Percentiles rank a stretch among this genome's conserved stretches.
These are phyloP conservation scores for Syzygium aqueum DNA, from an alignment of 345 rosid species.

Conservation along the genomic window DNA sequence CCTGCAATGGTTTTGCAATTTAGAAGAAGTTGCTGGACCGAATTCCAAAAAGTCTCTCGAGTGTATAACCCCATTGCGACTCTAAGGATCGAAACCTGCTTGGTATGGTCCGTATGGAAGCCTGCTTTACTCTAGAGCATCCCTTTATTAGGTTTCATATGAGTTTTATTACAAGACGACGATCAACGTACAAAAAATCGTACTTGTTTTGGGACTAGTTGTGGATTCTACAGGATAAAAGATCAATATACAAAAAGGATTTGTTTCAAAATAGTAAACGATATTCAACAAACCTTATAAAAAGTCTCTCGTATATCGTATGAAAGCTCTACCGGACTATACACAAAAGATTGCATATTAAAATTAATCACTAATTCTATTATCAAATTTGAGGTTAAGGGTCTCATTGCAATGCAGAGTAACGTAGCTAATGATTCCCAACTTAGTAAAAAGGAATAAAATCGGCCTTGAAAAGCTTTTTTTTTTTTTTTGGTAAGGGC, in stretches of 20 bases:
- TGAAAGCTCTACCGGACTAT: background rate
- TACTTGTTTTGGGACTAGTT: background rate
- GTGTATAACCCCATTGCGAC: background rate
- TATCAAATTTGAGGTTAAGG: background rate
- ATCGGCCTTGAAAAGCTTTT: background rate
- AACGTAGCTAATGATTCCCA: background rate
- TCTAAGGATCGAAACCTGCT: background rate
- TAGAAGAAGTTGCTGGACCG: background rate
- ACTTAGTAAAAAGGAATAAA: background rate
- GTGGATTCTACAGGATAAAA: background rate
- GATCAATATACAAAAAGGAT: background rate
- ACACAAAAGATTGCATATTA: background rate
- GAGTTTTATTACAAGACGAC: background rate
- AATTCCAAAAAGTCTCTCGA: background rate
- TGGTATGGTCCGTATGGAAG: rapidly evolving
- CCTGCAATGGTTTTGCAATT: background rate
- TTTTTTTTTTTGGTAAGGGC: too few species aligned
- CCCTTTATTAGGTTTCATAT: background rate
- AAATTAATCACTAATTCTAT: background rate
- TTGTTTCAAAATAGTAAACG: background rate
- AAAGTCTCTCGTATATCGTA: background rate
- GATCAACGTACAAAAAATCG: background rate
- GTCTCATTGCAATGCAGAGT: background rate
- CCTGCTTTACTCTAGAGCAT: background rate
- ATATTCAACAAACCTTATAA: background rate